These are phyloP conservation scores for Verbena officinalis DNA, from an alignment of 257 asterid genomes.

Conservation along the genomic window DNA sequence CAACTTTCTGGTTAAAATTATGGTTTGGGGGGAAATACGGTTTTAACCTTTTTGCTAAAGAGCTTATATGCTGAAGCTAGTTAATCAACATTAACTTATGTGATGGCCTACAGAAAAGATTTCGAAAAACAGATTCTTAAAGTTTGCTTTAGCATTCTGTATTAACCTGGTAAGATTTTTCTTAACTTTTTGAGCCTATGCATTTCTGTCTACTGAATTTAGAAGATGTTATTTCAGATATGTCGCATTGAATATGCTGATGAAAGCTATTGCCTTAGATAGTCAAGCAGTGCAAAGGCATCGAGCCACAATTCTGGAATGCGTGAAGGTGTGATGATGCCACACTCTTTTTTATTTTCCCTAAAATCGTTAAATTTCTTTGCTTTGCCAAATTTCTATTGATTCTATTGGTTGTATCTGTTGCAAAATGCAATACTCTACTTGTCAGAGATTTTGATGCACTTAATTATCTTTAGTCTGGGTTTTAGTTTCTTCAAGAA, in stretches of 20 bases:
- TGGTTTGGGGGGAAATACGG: neutral
- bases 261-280: constrained; percentile 87
- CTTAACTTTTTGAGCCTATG: constrained; percentile 19
- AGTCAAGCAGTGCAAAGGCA: constrained; percentile 97
- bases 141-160: constrained; percentile 22
- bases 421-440: constrained; percentile 13
- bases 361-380: neutral
- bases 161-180: constrained; percentile 7
- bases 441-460: constrained; percentile 16
- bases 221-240: constrained; percentile 59
- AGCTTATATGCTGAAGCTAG: constrained; percentile 8
- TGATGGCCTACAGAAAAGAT: constrained; percentile 3
- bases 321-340: constrained; percentile 70
- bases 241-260: constrained; percentile 93
- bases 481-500: constrained; percentile 9
- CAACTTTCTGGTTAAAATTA: neutral
- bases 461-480: constrained; percentile 7
- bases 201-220: constrained; percentile 32
- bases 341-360: neutral
- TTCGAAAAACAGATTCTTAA: constrained; percentile 2
- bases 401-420: constrained; percentile 24
- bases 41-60: neutral
- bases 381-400: constrained; percentile 10
- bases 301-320: constrained; percentile 83
- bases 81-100: neutral